These are phyloP conservation scores for Aspergillus wentii DNA, from an alignment of 495 filamentous ascomycete species.

Conservation along the genomic window DNA sequence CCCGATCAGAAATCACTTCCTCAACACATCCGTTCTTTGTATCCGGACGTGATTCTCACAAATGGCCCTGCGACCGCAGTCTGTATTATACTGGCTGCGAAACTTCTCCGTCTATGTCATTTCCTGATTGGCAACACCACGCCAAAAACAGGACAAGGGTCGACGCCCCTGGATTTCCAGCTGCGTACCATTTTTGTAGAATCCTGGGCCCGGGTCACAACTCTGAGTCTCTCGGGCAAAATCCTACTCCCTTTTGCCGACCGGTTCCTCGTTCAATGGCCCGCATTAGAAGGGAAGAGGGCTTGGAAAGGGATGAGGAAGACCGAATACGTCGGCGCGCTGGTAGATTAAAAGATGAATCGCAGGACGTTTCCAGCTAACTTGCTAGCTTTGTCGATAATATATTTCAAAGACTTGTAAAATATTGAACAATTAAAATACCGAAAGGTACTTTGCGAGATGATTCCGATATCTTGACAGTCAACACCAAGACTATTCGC, in stretches of 20 bases:
- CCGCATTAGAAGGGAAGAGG: constrained; percentile 42
- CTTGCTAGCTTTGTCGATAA: too few relatives aligned
- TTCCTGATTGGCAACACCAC: constrained; percentile 1
- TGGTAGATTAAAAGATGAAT: constrained; percentile 32
- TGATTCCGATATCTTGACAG: too few relatives aligned
- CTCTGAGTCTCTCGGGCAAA: constrained; percentile 74
- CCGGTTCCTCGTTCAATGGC: constrained; percentile 74
- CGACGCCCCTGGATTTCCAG: constrained; percentile 25
- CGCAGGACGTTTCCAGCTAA: too few relatives aligned
- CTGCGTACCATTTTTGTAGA: constrained; percentile 81
- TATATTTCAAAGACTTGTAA: too few relatives aligned
- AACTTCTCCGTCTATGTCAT: constrained; percentile 58
- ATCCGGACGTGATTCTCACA: constrained; percentile 72
- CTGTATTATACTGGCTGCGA: constrained; percentile 66
- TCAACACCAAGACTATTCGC: too few relatives aligned
- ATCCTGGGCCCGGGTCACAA: constrained; percentile 79
- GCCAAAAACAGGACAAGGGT: background rate
- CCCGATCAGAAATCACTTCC: constrained; percentile 21
- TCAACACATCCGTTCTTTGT: constrained; percentile 15
- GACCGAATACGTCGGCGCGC: constrained; percentile 40
- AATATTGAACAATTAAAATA: too few relatives aligned
- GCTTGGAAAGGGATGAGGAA: constrained; percentile 38
- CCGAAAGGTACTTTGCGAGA: too few relatives aligned
- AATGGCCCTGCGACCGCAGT: constrained; percentile 89
- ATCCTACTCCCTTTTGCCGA: constrained; percentile 63